These are phyloP conservation scores for Pleurotus giganteus DNA, from an alignment of 768 basidiomycete species.

Conservation along the genomic window DNA sequence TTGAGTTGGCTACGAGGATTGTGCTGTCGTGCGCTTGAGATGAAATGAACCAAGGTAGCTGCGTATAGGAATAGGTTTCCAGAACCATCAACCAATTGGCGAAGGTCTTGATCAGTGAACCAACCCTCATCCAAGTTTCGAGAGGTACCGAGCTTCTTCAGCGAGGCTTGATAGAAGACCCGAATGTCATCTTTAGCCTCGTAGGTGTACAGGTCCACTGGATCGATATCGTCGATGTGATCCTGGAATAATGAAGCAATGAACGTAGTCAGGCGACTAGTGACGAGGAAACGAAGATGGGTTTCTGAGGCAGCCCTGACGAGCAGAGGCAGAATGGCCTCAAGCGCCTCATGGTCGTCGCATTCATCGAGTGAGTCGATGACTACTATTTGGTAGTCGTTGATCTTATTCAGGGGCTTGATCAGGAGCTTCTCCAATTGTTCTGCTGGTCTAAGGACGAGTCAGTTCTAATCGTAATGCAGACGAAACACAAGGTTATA, in stretches of 20 bases:
- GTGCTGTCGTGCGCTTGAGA: background rate
- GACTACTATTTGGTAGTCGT: constrained; percentile 23
- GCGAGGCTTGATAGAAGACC: background rate
- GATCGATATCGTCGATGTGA: background rate
- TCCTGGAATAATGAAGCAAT: constrained; percentile 12
- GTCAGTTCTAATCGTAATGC: background rate
- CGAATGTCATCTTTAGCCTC: constrained; percentile 11
- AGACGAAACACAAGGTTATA: background rate
- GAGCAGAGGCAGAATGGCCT: constrained; percentile 27
- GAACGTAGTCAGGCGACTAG: constrained; percentile 28
- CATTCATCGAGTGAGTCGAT: constrained; percentile 37
- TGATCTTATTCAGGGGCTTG: constrained; percentile 17
- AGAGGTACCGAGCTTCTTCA: background rate
- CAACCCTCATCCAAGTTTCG: background rate
- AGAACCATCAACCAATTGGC: background rate
- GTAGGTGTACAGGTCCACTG: background rate
- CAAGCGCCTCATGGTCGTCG: constrained; percentile 17
- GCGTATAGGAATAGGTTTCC: constrained; percentile 10
- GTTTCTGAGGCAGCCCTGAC: constrained; percentile 18
- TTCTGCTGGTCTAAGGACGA: background rate
- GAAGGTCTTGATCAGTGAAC: constrained; percentile 6
- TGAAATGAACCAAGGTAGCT: background rate
- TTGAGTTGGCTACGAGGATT: constrained; percentile 7
- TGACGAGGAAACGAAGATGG: constrained; percentile 29
- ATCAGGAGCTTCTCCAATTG: constrained; percentile 33